Evolutionary conservation across 306 rosid genomes (phyloP).

Genomic region (Carpinus viminea): DNA sequence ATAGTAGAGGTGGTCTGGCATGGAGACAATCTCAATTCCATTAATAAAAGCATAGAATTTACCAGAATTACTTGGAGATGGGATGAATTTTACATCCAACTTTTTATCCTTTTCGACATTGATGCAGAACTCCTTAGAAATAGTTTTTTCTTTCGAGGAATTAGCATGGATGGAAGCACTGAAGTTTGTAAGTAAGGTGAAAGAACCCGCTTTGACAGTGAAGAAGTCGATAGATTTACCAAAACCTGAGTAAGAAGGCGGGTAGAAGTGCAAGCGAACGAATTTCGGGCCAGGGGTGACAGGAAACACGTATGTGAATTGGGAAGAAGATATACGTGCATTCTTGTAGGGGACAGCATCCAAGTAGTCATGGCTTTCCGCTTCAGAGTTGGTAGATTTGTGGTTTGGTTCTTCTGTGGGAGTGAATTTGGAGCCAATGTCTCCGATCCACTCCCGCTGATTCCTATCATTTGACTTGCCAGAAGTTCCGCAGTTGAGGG

Average conservation of each 20-base stretch:
- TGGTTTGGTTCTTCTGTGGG: not conserved
- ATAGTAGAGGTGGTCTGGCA: constrained; percentile 31
- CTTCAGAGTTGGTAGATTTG: constrained; percentile 23
- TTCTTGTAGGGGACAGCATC: constrained; percentile 31
- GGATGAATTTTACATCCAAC: constrained; percentile 11
- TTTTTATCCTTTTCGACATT: constrained; percentile 29
- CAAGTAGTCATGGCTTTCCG: not conserved
- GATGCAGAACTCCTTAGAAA: constrained; percentile 35
- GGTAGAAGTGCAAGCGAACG: constrained; percentile 33
- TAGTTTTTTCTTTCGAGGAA: not conserved
- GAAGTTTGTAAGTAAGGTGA: constrained; percentile 32
- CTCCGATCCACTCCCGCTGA: not conserved
- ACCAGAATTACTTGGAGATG: constrained; percentile 19
- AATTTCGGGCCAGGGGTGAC: not conserved
- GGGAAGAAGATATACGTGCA: constrained; percentile 33
- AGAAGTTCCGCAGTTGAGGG: constrained; percentile 1
- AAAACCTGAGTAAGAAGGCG: constrained; percentile 19
- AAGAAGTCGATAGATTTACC: constrained; percentile 27
- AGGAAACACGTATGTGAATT: not conserved
- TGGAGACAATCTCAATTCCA: constrained; percentile 50
- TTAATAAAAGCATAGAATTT: constrained; percentile 37
- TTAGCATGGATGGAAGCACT: not conserved
- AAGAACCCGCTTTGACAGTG: constrained; percentile 33
- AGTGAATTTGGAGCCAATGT: not conserved
- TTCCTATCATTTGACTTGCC: not conserved